phyloP scores from a whole-genome alignment of 2,329 filamentous ascomycete genomes.

The Chrysoporthe deuterocubensis region DNA sequence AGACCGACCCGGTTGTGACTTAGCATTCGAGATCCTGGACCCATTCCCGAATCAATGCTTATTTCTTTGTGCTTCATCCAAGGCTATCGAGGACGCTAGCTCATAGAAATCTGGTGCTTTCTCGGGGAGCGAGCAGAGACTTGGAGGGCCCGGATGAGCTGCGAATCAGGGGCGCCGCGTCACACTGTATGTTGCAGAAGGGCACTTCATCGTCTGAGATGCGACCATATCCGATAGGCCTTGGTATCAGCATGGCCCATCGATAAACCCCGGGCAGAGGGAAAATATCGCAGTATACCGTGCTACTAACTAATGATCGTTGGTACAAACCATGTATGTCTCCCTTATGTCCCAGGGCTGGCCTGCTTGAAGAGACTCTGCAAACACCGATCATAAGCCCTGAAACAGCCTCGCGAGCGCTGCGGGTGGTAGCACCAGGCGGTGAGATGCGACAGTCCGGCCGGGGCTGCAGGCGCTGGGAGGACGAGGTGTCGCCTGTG shows the following conservation, averaged over 20 bases:
- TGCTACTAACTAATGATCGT: too few species aligned
- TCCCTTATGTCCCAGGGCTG: conserved; percentile 5
- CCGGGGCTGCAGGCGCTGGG: conserved; percentile 11
- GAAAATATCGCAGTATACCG: background rate
- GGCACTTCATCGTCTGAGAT: conserved; percentile 13
- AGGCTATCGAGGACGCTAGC: background rate
- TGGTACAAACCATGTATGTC: background rate
- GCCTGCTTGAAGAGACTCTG: background rate
- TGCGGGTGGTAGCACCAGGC: conserved; percentile 12
- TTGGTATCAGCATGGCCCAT: conserved; percentile 7
- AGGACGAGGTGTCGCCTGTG: conserved; percentile 19
- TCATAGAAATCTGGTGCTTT: background rate
- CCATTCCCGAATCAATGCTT: background rate
- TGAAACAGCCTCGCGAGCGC: background rate
- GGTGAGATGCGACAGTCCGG: conserved; percentile 20
- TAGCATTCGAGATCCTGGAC: background rate
- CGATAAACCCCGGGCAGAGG: background rate
- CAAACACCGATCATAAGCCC: background rate
- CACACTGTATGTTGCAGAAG: conserved; percentile 28
- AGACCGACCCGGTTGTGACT: background rate
- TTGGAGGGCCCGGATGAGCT: background rate
- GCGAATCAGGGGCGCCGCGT: conserved; percentile 22
- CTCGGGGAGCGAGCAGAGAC: background rate
- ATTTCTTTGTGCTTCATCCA: background rate
- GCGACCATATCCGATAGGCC: background rate